Percentiles rank a stretch among this genome's conserved stretches.
Evolutionary conservation across 129 eudicot species (phyloP).

Genomic region (Ambrosia artemisiifolia): DNA sequence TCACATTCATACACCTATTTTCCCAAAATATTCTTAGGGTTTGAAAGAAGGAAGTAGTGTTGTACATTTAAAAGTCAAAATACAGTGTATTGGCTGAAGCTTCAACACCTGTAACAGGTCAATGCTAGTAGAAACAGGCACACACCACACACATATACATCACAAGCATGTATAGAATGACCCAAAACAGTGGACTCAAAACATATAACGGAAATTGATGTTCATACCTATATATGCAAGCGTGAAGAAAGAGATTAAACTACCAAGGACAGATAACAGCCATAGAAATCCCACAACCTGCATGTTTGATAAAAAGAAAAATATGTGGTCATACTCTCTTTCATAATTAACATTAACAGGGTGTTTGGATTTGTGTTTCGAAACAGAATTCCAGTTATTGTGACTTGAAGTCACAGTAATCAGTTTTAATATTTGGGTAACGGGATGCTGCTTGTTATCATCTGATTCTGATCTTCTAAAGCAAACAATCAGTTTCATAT

Average conservation of each 20-base stretch:
- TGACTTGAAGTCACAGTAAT: neutral
- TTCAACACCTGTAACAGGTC: neutral
- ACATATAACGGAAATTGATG: slow-evolving; percentile 16
- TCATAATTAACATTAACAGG: neutral
- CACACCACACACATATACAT: slow-evolving; percentile 3
- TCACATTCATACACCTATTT: no score
- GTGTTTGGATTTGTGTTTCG: neutral
- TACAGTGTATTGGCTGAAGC: neutral
- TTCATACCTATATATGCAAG: slow-evolving; percentile 81
- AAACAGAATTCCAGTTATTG: neutral
- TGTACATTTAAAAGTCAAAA: neutral
- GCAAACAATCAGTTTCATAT: neutral
- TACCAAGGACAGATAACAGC: slow-evolving; percentile 88
- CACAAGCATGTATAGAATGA: neutral
- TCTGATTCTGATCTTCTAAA: neutral
- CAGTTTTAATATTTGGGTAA: neutral
- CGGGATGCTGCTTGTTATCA: neutral
- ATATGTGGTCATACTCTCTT: slow-evolving; percentile 10
- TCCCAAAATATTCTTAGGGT: neutral
- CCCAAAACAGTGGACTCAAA: slow-evolving; percentile 4
- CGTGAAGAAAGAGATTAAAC: slow-evolving; percentile 75
- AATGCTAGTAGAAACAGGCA: slow-evolving; percentile 11
- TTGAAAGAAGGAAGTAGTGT: neutral
- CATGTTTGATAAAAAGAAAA: slow-evolving; percentile 9
- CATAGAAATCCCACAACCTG: slow-evolving; percentile 91